Evolutionary conservation across 1,139 yeast genomes (phyloP), one percentile per base, ranked within the genome.

Genomic region (Magnusiomyces suaveolens): DNA sequence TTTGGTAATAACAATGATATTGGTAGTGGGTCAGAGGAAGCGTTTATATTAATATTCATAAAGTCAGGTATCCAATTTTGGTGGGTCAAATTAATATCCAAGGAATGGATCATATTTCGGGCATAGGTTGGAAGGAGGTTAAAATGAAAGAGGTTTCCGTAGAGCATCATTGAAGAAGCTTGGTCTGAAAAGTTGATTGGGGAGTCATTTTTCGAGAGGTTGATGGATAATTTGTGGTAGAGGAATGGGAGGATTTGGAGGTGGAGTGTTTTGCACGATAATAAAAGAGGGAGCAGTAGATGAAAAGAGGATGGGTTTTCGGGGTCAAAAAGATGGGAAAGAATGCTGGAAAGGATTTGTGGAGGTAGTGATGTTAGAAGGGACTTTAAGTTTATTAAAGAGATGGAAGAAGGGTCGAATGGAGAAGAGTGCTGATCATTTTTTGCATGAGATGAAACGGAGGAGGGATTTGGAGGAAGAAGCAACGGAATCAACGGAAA

Each of bases 31-130:
- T 56, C 92, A 90, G 20, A 98, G 98, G 72, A 88, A 92, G 1
- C 98, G 98, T 61, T 98, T 98, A 53, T 92, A 78, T 43, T 98
- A 98, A 69, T 92, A 92, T 73, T 92, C 98, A n/a, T 96, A 98
- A 57, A 92, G 75, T 69, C 92, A 92, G 64, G 92, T 76, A 66
- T 87, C 23, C 25, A 41, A 21, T 41, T 41, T 8, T 41, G 8
- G 8, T 18, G 25, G 44, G 44, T 41, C 18, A 41, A n/a, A 4
- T 41, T 18, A 20, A 41, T 41, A 18, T 18, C 23, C 10, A 41
- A n/a, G 25, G 44, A 41, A 20, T 41, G 23, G 25, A 41, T 8
- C 10, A 18, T 3, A 10, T 21, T 18, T 18, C 44, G 4, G 25
- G 44, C 6, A 16, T 20, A 21, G 23, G 25, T 8, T 6, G 44